Evolutionary conservation across 2,329 filamentous ascomycete species (phyloP).

Genomic region (Colletotrichum simmondsii): DNA sequence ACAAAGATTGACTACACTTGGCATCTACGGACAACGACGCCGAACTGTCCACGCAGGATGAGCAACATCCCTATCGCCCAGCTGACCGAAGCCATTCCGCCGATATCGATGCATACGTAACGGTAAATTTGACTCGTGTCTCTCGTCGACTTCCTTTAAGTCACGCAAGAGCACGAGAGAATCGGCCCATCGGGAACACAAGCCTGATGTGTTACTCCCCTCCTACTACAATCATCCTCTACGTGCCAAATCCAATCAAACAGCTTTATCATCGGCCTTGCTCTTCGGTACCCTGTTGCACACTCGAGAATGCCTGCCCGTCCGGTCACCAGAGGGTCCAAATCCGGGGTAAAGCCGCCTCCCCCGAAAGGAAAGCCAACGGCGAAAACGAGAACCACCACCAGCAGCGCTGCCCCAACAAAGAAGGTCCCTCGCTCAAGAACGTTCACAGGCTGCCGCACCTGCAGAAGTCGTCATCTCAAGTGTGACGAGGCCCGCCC

Average conservation of each 20-base stretch:
- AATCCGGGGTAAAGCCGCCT: background rate
- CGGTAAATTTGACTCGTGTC: background rate
- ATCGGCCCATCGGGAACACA: background rate
- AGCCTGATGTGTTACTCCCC: background rate
- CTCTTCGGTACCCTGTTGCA: too few relatives aligned
- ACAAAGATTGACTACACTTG: background rate
- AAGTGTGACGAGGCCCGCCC: constrained; percentile 57
- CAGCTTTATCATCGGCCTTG: background rate
- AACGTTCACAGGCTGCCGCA: constrained; percentile 48
- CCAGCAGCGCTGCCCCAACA: background rate
- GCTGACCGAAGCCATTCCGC: background rate
- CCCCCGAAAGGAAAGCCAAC: background rate
- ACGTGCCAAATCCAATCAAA: background rate
- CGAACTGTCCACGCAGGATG: background rate
- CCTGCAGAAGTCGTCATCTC: constrained; percentile 50
- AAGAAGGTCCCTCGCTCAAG: constrained; percentile 25
- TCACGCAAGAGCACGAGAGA: background rate
- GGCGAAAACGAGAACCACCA: background rate
- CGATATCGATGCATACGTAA: background rate
- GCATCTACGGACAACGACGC: background rate
- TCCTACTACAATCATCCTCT: background rate
- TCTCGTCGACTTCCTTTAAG: background rate
- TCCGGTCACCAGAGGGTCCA: background rate
- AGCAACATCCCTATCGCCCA: background rate
- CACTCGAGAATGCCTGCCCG: constrained; percentile 2